Evolutionary conservation across 73 alveolate species (phyloP).

Genomic region (Strombidium stylifer): DNA sequence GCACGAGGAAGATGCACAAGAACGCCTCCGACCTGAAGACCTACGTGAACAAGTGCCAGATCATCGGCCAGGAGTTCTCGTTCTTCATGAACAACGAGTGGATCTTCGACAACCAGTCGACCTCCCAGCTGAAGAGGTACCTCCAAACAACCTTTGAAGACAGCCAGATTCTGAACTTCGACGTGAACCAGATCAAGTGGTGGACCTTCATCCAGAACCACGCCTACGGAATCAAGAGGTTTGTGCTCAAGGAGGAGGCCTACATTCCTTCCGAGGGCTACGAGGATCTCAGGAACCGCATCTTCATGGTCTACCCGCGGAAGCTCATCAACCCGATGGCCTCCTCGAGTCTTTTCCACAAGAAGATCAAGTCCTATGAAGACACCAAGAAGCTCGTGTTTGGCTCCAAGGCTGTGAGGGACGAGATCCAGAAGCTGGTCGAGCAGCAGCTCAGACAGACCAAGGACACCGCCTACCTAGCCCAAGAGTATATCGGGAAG

Average conservation of each 20-base stretch:
- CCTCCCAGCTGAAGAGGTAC: slow-evolving; percentile 13
- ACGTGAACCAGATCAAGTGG: slow-evolving; percentile 77
- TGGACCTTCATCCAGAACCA: slow-evolving; percentile 56
- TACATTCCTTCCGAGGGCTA: slow-evolving; percentile 70
- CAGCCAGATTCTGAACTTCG: slow-evolving; percentile 54
- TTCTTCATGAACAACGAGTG: slow-evolving; percentile 71
- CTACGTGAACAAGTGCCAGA: slow-evolving; percentile 62
- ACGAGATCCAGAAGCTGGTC: slow-evolving; percentile 40
- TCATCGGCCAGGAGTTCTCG: slow-evolving; percentile 51
- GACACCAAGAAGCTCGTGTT: slow-evolving; percentile 58
- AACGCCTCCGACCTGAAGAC: slow-evolving; percentile 55
- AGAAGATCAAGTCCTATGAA: slow-evolving; percentile 74
- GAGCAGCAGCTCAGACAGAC: slow-evolving; percentile 49
- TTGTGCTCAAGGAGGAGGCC: slow-evolving; percentile 75
- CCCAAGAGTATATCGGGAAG: slow-evolving; percentile 55
- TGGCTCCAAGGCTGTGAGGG: slow-evolving; percentile 53
- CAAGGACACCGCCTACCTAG: slow-evolving; percentile 40
- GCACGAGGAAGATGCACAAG: slow-evolving; percentile 51
- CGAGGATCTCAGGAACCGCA: no score
- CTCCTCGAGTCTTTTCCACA: no score
- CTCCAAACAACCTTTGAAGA: slow-evolving; percentile 34
- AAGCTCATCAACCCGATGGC: slow-evolving; percentile 84
- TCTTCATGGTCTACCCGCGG: slow-evolving; percentile 56
- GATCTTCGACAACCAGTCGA: slow-evolving; percentile 65
- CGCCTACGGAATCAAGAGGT: slow-evolving; percentile 81